Conservation (phyloP, 768 basidiomycete species). For the Lepiota subincarnata region DNA sequence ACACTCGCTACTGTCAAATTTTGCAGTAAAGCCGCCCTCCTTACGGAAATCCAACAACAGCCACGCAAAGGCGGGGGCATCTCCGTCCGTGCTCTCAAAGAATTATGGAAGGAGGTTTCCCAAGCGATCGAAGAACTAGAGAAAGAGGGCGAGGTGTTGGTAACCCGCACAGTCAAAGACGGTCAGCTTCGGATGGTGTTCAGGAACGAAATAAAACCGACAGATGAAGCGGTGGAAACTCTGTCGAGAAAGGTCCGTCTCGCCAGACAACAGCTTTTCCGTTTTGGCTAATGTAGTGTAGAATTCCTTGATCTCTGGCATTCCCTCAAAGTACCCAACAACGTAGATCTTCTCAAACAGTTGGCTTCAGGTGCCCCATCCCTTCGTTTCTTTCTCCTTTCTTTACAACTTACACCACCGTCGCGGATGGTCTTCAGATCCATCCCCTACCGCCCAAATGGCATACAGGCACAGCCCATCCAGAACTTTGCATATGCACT, state of each 20-base stretch:
- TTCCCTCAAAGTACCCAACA: slow-evolving; percentile 76
- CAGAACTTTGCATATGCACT: slow-evolving; percentile 87
- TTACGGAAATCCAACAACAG: slow-evolving; percentile 83
- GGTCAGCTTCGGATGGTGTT: slow-evolving; percentile 82
- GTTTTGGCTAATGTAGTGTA: slow-evolving; percentile 27
- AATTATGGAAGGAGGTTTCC: slow-evolving; percentile 88
- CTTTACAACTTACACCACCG: no score
- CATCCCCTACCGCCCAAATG: neutral
- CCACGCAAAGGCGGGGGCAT: slow-evolving; percentile 83
- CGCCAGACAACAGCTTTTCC: neutral
- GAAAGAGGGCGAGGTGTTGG: slow-evolving; percentile 36
- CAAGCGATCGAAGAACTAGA: slow-evolving; percentile 25
- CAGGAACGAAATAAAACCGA: slow-evolving; percentile 85
- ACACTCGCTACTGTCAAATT: no score
- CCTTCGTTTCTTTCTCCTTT: neutral
- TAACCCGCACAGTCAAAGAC: slow-evolving; percentile 83
- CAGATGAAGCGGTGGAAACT: slow-evolving; percentile 64
- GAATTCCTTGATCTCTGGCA: slow-evolving; percentile 91
- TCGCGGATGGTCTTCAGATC: slow-evolving; percentile 72
- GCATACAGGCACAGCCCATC: slow-evolving; percentile 65
- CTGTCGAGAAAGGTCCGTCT: slow-evolving; percentile 74
- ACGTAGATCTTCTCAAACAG: slow-evolving; percentile 75
- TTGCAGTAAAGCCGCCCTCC: slow-evolving; percentile 74
- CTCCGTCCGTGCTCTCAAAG: slow-evolving; percentile 78
- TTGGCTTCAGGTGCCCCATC: slow-evolving; percentile 61